A percentile compares a stretch with the other conserved stretches of the same genome.
Evolutionary conservation across 2,329 filamentous ascomycete genomes (phyloP).

Genomic region (Xylaria sp.): DNA sequence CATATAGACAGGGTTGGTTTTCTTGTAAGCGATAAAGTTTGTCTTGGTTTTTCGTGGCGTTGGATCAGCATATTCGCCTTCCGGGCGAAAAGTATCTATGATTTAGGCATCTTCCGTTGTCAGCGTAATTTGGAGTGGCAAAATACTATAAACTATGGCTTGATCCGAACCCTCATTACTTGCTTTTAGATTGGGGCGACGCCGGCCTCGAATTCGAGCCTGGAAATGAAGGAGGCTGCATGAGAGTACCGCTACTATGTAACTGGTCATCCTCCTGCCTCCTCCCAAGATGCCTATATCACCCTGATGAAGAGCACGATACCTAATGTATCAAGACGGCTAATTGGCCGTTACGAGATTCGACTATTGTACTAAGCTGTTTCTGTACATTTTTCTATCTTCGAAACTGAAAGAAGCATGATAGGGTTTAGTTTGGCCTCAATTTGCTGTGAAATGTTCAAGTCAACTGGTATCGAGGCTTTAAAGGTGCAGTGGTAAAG

Average conservation of each 20-base stretch:
- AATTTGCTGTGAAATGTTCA: no score
- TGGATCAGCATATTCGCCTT: constrained; percentile 1
- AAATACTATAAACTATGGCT: not conserved
- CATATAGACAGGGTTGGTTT: not conserved
- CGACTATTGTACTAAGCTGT: not conserved
- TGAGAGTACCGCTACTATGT: not conserved
- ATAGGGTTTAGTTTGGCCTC: not conserved
- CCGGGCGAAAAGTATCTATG: constrained; percentile 13
- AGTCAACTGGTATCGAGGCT: not conserved
- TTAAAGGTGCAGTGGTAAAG: no score
- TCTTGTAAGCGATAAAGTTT: constrained; percentile 10
- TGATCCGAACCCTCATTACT: not conserved
- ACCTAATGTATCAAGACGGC: not conserved
- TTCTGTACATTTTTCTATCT: not conserved
- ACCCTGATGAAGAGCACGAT: not conserved
- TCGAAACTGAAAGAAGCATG: not conserved
- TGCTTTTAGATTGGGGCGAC: not conserved
- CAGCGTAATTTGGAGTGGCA: not conserved
- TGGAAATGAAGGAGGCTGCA: not conserved
- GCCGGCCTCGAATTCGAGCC: not conserved
- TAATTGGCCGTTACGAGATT: not conserved
- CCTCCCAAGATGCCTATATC: not conserved
- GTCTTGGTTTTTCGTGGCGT: constrained; percentile 19
- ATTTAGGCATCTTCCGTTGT: constrained; percentile 6
- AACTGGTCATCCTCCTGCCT: not conserved